Evolutionary conservation across 2,329 filamentous ascomycete genomes (phyloP).

Genomic region (Mycosphaerella arachidis): DNA sequence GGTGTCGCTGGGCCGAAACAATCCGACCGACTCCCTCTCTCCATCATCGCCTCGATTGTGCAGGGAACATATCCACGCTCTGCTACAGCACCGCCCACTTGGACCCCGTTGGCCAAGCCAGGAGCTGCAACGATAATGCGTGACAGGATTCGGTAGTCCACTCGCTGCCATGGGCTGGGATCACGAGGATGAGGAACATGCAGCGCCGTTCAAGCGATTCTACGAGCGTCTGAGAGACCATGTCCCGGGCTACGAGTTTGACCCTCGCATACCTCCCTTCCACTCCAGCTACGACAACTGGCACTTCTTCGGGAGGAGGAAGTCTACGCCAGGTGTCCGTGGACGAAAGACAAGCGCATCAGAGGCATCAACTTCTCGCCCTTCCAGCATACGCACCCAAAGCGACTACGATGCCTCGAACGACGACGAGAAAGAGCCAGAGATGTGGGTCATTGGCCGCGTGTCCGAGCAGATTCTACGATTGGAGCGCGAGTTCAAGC

Average conservation of each 20-base stretch:
- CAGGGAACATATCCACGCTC: too few relatives aligned
- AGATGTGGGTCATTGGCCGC: slow-evolving; percentile 65
- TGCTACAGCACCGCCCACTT: background rate
- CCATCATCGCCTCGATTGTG: too few relatives aligned
- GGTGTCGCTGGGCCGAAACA: background rate
- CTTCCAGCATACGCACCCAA: slow-evolving; percentile 23
- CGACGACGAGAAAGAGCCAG: slow-evolving; percentile 28
- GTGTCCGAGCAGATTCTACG: slow-evolving; percentile 77
- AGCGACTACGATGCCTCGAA: slow-evolving; percentile 26
- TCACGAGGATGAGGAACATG: slow-evolving; percentile 11
- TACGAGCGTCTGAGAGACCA: slow-evolving; percentile 33
- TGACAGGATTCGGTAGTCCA: background rate
- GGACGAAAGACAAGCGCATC: slow-evolving; percentile 20
- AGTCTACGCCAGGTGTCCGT: slow-evolving; percentile 42
- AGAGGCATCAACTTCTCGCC: slow-evolving; percentile 38
- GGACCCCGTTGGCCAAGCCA: background rate
- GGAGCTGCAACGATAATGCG: background rate
- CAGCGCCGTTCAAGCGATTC: slow-evolving; percentile 28
- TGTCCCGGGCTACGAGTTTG: slow-evolving; percentile 34
- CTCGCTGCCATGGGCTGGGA: slow-evolving; percentile 9
- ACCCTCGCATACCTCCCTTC: slow-evolving; percentile 40
- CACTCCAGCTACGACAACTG: slow-evolving; percentile 77
- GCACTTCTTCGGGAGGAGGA: slow-evolving; percentile 47
- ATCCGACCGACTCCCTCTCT: background rate
- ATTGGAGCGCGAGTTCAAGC: slow-evolving; percentile 82